A percentile compares a stretch with the other conserved stretches of the same genome.
Evolutionary conservation across 1,284 basidiomycete genomes (phyloP).

Genomic region (Grifola frondosa): DNA sequence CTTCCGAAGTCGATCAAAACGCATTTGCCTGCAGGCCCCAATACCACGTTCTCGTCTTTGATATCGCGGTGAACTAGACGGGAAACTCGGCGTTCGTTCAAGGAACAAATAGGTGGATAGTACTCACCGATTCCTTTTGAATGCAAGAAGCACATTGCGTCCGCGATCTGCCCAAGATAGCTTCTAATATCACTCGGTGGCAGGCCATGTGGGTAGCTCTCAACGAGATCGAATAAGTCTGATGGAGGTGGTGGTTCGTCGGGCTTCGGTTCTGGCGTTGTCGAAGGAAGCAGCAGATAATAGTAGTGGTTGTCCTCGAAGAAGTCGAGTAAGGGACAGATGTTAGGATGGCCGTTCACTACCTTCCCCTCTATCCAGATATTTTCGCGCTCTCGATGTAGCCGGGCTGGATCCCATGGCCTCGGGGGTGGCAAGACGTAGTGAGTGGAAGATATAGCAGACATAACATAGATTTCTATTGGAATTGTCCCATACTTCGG

Average conservation of each 20-base stretch:
- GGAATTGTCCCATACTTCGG: constrained; percentile 94
- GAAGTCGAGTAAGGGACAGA: constrained; percentile 93
- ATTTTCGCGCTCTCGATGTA: constrained; percentile 31
- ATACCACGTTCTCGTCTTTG: constrained; percentile 96
- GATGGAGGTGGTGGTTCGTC: constrained; percentile 57
- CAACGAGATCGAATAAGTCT: constrained; percentile 96
- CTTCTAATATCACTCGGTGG: constrained; percentile 75
- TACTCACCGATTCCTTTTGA: constrained; percentile 79
- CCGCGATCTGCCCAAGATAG: constrained; percentile 92
- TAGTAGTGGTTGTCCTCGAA: constrained; percentile 98
- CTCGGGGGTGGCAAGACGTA: constrained; percentile 71
- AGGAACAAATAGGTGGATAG: background rate
- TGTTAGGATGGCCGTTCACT: constrained; percentile 85
- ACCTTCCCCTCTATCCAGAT: constrained; percentile 67
- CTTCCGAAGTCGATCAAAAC: constrained; percentile 98
- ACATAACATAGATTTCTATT: constrained; percentile 99
- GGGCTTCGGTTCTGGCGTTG: constrained; percentile 55
- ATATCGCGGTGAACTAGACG: constrained; percentile 91
- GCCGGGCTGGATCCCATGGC: constrained; percentile 78
- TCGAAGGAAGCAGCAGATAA: constrained; percentile 82
- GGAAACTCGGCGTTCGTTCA: constrained; percentile 5
- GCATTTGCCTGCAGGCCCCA: constrained; percentile 72
- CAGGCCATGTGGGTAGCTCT: constrained; percentile 85
- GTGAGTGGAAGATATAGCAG: constrained; percentile 74
- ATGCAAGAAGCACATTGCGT: constrained; percentile 90